Percentiles rank a stretch among this genome's conserved stretches.
Conservation (phyloP, 1,139 yeast species). For the Blastobotrys petasosporus region DNA sequence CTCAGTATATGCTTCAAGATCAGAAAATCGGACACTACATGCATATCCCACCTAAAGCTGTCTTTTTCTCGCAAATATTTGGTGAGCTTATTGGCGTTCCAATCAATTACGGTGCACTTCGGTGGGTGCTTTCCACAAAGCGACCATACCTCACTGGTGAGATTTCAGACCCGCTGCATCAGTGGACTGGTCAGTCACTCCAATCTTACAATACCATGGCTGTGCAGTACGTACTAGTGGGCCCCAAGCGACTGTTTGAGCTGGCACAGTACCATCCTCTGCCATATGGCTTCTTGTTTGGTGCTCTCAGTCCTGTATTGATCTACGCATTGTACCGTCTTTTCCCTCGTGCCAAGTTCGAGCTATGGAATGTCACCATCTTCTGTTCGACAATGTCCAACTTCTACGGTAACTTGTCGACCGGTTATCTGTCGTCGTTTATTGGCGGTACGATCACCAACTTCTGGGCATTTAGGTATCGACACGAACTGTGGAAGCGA, state of each 20-base stretch:
- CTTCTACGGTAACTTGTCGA: conserved; percentile 13
- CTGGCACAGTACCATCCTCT: conserved; percentile 10
- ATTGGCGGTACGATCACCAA: conserved; percentile 13
- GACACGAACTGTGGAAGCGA: conserved; percentile 12
- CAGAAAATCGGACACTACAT: conserved; percentile 49
- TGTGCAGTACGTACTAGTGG: conserved; percentile 11
- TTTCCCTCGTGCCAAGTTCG: conserved; percentile 9
- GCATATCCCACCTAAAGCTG: conserved; percentile 47
- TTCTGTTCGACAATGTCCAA: conserved; percentile 12
- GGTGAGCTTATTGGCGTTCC: conserved; percentile 25
- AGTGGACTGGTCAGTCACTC: conserved; percentile 14
- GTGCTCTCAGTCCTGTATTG: conserved; percentile 10
- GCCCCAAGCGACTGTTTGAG: conserved; percentile 14
- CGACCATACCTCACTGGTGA: conserved; percentile 11
- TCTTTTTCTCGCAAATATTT: conserved; percentile 46
- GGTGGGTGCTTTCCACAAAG: conserved; percentile 11
- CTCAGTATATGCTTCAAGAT: conserved; percentile 34
- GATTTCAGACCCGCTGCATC: conserved; percentile 7
- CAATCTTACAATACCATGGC: conserved; percentile 9
- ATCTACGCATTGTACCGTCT: conserved; percentile 5
- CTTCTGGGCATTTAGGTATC: conserved; percentile 12
- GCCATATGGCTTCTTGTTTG: conserved; percentile 11
- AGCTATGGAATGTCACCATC: conserved; percentile 14
- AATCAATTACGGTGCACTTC: conserved; percentile 10
- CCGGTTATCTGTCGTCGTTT: conserved; percentile 10